Percentiles rank a stretch among this genome's conserved stretches.
Evolutionary conservation across 78 protist species (phyloP).

Genomic region (Polysphondylium violaceum): DNA sequence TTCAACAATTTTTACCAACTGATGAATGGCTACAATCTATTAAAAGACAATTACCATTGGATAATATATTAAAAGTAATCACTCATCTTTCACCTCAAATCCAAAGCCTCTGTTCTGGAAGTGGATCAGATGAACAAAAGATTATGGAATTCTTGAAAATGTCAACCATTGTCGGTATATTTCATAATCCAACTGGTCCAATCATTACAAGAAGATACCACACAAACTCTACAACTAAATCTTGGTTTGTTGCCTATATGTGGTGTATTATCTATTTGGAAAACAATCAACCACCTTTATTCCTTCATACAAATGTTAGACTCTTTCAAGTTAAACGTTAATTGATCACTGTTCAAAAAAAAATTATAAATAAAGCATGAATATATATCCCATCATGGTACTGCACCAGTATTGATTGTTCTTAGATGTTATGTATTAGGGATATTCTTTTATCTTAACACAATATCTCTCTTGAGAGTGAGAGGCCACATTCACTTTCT

Average conservation of each 20-base stretch:
- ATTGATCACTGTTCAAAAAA: no score
- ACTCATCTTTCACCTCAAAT: slow-evolving; percentile 77
- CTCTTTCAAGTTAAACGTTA: slow-evolving; percentile 59
- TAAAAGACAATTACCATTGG: slow-evolving; percentile 70
- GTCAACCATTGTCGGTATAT: slow-evolving; percentile 88
- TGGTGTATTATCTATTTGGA: slow-evolving; percentile 78
- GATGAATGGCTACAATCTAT: slow-evolving; percentile 82
- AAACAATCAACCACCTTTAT: slow-evolving; percentile 64
- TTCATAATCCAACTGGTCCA: slow-evolving; percentile 83
- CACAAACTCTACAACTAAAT: slow-evolving; percentile 50
- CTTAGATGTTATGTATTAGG: no score
- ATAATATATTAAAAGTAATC: slow-evolving; percentile 52
- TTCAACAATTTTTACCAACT: slow-evolving; percentile 43
- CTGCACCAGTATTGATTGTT: no score
- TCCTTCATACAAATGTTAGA: slow-evolving; percentile 43
- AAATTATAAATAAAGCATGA: no score
- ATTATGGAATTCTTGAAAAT: slow-evolving; percentile 75
- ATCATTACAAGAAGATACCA: slow-evolving; percentile 80
- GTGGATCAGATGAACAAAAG: slow-evolving; percentile 64
- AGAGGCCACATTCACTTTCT: no score
- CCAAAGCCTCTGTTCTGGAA: slow-evolving; percentile 71
- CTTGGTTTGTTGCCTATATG: slow-evolving; percentile 75
- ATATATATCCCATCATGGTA: no score
- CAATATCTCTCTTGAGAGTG: no score
- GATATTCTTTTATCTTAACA: no score